Percentiles rank a stretch among this genome's conserved stretches.
phyloP scores from a whole-genome alignment of 192 early-diverging fungal species.

The Rhizophagus prolifer region DNA sequence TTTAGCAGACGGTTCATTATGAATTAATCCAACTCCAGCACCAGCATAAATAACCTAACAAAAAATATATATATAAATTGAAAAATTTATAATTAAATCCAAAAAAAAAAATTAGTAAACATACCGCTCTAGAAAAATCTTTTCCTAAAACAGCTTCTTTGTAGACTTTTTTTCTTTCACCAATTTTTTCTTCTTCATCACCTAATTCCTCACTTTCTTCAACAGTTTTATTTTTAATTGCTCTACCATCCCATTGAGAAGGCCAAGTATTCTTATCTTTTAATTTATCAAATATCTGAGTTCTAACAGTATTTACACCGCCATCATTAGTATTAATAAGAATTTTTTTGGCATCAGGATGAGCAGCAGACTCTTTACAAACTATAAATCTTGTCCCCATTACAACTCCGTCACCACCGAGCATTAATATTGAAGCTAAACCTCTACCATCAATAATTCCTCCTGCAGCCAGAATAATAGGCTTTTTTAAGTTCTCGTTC shows the following conservation, averaged over 20 bases:
- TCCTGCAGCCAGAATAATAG: constrained; percentile 36
- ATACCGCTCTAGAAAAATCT: neutral
- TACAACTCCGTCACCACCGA: constrained; percentile 47
- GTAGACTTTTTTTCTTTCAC: neutral
- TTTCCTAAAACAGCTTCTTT: neutral
- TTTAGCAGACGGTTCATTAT: neutral
- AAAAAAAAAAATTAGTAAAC: neutral
- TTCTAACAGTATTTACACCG: constrained; percentile 39
- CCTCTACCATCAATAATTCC: constrained; percentile 34
- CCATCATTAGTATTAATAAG: constrained; percentile 43
- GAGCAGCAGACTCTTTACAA: constrained; percentile 27
- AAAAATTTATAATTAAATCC: neutral
- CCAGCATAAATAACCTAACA: constrained; percentile 2
- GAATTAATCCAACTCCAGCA: neutral
- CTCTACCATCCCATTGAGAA: constrained; percentile 35
- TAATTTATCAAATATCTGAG: constrained; percentile 45
- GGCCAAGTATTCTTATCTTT: constrained; percentile 40
- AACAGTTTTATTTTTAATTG: constrained; percentile 33
- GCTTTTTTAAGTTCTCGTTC: neutral
- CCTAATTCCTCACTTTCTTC: constrained; percentile 23
- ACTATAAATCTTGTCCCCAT: constrained; percentile 48
- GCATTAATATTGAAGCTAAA: constrained; percentile 23
- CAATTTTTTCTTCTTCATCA: neutral
- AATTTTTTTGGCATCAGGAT: constrained; percentile 38
- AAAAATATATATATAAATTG: neutral